These are phyloP conservation scores for Phytophthora lateralis DNA, from an alignment of 352 stramenopile genomes.

Conservation along the genomic window DNA sequence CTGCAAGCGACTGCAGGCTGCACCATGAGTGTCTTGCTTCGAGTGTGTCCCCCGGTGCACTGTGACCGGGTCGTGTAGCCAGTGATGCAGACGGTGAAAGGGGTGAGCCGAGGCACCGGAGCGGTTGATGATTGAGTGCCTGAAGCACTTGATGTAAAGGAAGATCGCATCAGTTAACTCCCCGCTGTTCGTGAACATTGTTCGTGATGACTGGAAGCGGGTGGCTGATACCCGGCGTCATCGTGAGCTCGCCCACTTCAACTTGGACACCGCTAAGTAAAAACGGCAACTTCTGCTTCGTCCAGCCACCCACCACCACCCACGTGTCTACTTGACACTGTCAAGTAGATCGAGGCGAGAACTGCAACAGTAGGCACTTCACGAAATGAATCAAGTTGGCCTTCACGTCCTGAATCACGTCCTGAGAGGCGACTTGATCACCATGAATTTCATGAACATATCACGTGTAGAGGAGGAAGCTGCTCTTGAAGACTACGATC, in stretches of 20 bases:
- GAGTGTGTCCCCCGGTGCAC: no score
- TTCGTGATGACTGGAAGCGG: conserved; percentile 5
- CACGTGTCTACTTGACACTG: no score
- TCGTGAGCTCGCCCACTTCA: conserved; percentile 12
- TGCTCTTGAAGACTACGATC: background rate
- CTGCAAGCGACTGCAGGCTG: background rate
- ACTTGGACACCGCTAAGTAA: conserved; percentile 3
- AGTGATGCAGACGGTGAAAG: background rate
- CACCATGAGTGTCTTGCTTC: background rate
- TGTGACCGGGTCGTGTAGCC: background rate
- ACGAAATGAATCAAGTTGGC: conserved; percentile 29
- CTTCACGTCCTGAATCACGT: no score
- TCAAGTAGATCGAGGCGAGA: background rate
- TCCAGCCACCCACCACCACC: background rate
- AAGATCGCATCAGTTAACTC: conserved; percentile 21
- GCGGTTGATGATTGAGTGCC: conserved; percentile 10
- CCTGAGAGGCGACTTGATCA: background rate
- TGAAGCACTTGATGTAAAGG: background rate
- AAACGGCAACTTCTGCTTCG: background rate
- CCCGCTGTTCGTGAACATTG: conserved; percentile 24
- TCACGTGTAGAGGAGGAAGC: background rate
- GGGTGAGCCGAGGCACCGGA: conserved; percentile 8
- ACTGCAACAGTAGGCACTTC: conserved; percentile 5
- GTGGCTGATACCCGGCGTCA: background rate
- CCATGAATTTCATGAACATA: background rate